Percentiles rank a stretch among this genome's conserved stretches.
phyloP scores from a whole-genome alignment of 2,329 filamentous ascomycete genomes.

The Penicillium sp. region DNA sequence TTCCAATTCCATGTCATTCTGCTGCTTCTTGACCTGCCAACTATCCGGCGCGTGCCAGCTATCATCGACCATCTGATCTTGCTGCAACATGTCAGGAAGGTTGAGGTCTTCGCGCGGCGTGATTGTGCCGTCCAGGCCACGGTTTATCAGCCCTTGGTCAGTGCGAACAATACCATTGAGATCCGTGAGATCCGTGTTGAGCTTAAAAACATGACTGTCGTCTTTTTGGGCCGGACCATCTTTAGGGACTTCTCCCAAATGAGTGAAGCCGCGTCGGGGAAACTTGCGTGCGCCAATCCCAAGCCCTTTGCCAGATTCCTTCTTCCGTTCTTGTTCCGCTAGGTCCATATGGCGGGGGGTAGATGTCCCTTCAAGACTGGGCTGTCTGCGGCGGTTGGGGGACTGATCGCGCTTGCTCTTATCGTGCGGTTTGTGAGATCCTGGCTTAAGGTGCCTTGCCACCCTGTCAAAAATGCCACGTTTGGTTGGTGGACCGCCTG shows the following conservation, averaged over 20 bases:
- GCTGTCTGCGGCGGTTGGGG: constrained; percentile 34
- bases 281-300: constrained; percentile 36
- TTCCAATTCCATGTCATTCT: constrained; percentile 26
- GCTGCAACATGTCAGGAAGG: constrained; percentile 33
- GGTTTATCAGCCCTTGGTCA: constrained; percentile 63
- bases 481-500: constrained; percentile 38
- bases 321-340: constrained; percentile 40
- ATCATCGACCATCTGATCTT: constrained; percentile 49
- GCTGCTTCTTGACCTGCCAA: constrained; percentile 79
- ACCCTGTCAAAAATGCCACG: constrained; percentile 56
- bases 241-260: constrained; percentile 28
- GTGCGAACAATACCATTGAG: constrained; percentile 85
- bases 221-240: constrained; percentile 48
- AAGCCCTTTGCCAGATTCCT: constrained; percentile 35
- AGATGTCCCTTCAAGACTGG: constrained; percentile 35
- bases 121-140: constrained; percentile 33
- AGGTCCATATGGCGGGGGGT: constrained; percentile 26
- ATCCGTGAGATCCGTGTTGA: constrained; percentile 84
- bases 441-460: constrained; percentile 46
- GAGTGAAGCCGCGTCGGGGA: constrained; percentile 32
- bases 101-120: constrained; percentile 29
- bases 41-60: constrained; percentile 91
- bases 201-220: constrained; percentile 61
- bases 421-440: constrained; percentile 28
- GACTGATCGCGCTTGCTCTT: constrained; percentile 34